Percentiles rank a stretch among this genome's conserved stretches.
phyloP scores from a whole-genome alignment of 805 yeast species.

The Millerozyma acaciae region DNA sequence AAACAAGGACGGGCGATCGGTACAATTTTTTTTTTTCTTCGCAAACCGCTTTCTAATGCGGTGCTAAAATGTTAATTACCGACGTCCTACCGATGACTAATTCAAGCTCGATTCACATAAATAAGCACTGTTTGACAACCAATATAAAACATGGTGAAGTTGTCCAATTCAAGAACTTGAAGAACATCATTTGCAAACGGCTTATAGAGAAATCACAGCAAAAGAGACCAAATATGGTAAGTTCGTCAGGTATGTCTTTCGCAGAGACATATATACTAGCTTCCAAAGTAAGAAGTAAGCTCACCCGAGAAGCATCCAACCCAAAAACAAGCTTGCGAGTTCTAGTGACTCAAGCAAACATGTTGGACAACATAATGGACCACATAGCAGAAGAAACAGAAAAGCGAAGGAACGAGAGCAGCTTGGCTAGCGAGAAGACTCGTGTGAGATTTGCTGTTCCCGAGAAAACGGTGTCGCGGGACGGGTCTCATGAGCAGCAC shows the following conservation, averaged over 20 bases:
- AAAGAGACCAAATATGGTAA: too few species aligned
- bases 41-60: too few species aligned
- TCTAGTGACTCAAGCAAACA: conserved; percentile 67
- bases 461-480: conserved; percentile 6
- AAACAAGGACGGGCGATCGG: too few species aligned
- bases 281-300: conserved; percentile 58
- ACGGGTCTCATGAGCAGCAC: too few species aligned
- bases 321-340: conserved; percentile 54
- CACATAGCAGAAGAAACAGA: conserved; percentile 31
- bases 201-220: too few species aligned
- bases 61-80: conserved; percentile 4
- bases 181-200: too few species aligned
- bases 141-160: too few species aligned
- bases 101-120: neutral
- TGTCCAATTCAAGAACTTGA: too few species aligned
- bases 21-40: neutral
- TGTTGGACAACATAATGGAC: conserved; percentile 64
- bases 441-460: conserved; percentile 14
- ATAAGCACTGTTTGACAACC: too few species aligned
- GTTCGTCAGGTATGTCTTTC: conserved; percentile 21
- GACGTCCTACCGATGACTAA: conserved; percentile 7
- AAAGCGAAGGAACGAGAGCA: conserved; percentile 17
- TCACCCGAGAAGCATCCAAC: conserved; percentile 57
- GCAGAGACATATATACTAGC: conserved; percentile 60
- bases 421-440: conserved; percentile 7